phyloP scores from a whole-genome alignment of 2,329 filamentous ascomycete genomes.

The Dactylonectria macrodidyma region DNA sequence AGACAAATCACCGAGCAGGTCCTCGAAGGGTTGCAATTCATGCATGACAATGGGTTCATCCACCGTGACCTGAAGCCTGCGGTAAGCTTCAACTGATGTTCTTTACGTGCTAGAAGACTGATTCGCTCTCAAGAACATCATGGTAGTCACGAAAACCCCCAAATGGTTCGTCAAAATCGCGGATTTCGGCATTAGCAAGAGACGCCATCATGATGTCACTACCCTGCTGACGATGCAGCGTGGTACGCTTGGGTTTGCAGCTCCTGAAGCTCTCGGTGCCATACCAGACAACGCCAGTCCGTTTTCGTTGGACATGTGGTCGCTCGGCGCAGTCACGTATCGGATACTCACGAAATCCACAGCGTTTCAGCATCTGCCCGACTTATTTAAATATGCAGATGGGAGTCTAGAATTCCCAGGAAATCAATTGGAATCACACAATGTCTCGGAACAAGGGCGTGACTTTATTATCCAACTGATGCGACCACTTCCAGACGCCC shows the following conservation, averaged over 20 bases:
- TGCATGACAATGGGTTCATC: conserved; percentile 16
- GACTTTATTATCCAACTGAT: too few relatives aligned
- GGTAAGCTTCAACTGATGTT: background rate
- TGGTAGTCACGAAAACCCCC: conserved; percentile 7
- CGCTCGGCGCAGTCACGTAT: conserved; percentile 3
- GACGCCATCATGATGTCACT: background rate
- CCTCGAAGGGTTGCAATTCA: conserved; percentile 6
- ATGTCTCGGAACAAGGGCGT: too few relatives aligned
- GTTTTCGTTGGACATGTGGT: conserved; percentile 7
- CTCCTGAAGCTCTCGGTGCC: background rate
- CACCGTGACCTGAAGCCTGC: conserved; percentile 4
- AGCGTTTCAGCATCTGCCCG: too few relatives aligned
- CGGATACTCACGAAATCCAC: background rate
- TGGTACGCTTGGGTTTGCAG: background rate
- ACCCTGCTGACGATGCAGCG: background rate
- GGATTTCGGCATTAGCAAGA: conserved; percentile 24
- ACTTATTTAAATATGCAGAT: too few relatives aligned
- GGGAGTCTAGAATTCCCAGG: too few relatives aligned
- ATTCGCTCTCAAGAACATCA: conserved; percentile 7
- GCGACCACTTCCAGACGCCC: too few relatives aligned
- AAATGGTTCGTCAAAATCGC: conserved; percentile 12
- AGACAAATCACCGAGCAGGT: conserved; percentile 1
- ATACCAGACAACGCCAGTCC: background rate
- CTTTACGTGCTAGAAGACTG: background rate
- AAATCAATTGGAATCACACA: too few relatives aligned